These are phyloP conservation scores for Xylaria sp. DNA, from an alignment of 2,329 filamentous ascomycete genomes.

Conservation along the genomic window DNA sequence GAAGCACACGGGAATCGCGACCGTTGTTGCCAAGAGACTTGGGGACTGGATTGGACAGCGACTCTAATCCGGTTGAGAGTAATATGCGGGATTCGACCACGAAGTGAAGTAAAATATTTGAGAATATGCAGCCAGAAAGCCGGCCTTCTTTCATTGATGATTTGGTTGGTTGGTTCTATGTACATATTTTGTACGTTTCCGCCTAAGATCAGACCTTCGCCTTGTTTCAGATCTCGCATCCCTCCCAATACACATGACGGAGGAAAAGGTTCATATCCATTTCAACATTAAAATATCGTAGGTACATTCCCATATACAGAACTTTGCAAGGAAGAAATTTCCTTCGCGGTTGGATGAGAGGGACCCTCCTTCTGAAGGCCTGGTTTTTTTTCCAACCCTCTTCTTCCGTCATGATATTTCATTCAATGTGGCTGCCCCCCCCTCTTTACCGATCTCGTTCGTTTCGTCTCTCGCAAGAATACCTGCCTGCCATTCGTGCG, in stretches of 20 bases:
- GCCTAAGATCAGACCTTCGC: conserved; percentile 1
- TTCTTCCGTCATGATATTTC: conserved; percentile 33
- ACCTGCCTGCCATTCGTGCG: not conserved
- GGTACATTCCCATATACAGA: conserved; percentile 34
- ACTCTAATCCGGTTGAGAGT: no score
- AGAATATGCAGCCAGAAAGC: conserved; percentile 11
- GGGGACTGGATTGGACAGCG: no score
- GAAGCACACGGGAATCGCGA: no score
- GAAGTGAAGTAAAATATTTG: not conserved
- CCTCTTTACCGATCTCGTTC: conserved; percentile 2
- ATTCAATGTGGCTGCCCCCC: not conserved
- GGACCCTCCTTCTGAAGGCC: conserved; percentile 9
- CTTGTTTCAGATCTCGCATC: conserved; percentile 3
- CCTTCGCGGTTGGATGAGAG: not conserved
- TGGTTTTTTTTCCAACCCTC: not conserved
- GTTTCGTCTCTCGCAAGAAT: conserved; percentile 8
- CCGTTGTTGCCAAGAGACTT: not conserved
- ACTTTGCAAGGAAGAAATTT: conserved; percentile 8
- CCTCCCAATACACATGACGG: conserved; percentile 9
- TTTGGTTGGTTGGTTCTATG: conserved; percentile 17
- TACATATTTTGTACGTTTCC: conserved; percentile 5
- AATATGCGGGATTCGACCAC: not conserved
- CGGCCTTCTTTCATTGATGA: conserved; percentile 18
- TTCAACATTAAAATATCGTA: conserved; percentile 33
- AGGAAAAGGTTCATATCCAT: conserved; percentile 16